Evolutionary conservation across 768 basidiomycete species (phyloP).

Genomic region (Auricularia sp.): DNA sequence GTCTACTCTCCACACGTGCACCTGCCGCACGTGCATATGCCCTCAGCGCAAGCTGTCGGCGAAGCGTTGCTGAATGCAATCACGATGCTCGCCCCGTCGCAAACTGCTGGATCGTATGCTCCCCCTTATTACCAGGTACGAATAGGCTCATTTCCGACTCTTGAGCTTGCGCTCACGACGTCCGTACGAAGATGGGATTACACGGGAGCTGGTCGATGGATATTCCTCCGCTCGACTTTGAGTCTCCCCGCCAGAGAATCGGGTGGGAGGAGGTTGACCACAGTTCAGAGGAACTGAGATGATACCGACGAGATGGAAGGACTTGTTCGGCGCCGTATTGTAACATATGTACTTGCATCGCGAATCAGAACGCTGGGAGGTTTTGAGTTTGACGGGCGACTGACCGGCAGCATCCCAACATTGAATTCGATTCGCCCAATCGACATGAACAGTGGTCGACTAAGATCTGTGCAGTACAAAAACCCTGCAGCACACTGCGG

Average conservation of each 20-base stretch:
- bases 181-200: not conserved
- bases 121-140: not conserved
- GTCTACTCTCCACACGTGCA: too few relatives aligned
- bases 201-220: not conserved
- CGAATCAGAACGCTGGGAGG: too few relatives aligned
- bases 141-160: not conserved
- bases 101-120: not conserved
- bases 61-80: not conserved
- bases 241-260: not conserved
- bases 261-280: not conserved
- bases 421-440: too few relatives aligned
- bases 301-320: too few relatives aligned
- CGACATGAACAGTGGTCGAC: too few relatives aligned
- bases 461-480: too few relatives aligned
- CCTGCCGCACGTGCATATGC: not conserved
- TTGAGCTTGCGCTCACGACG: not conserved
- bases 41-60: not conserved
- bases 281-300: too few relatives aligned
- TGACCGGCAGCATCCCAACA: too few relatives aligned
- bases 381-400: too few relatives aligned
- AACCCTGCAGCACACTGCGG: too few relatives aligned
- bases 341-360: too few relatives aligned
- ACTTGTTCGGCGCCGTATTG: too few relatives aligned
- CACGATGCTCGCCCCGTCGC: not conserved
- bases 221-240: not conserved